These are phyloP conservation scores for Salix exigua DNA, from an alignment of 345 rosid genomes.

Conservation along the genomic window DNA sequence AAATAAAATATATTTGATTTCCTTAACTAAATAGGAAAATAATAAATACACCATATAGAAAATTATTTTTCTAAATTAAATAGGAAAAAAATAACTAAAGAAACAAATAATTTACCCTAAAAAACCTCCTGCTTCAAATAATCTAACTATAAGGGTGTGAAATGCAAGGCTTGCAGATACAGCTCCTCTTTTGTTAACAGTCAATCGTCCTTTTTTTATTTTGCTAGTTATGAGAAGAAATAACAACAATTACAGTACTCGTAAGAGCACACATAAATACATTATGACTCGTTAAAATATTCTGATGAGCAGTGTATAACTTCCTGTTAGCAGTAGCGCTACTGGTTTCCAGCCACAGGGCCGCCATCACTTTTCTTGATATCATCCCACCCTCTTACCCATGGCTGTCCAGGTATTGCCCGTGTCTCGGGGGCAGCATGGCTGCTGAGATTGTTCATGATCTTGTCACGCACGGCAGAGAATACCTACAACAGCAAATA, in stretches of 20 bases:
- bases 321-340: not conserved
- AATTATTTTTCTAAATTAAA: no score
- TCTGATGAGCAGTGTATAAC: not conserved
- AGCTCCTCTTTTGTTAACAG: not conserved
- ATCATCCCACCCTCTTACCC: slow-evolving; percentile 83
- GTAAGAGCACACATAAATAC: not conserved
- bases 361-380: slow-evolving; percentile 47
- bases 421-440: slow-evolving; percentile 56
- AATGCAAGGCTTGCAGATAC: not conserved
- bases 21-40: no score
- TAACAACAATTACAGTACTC: not conserved
- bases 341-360: slow-evolving; percentile 61
- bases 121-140: not conserved
- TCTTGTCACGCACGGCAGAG: slow-evolving; percentile 55
- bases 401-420: slow-evolving; percentile 56
- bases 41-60: no score
- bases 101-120: no score
- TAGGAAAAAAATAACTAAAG: no score
- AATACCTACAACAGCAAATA: slow-evolving; percentile 49
- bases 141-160: not conserved
- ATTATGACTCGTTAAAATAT: not conserved
- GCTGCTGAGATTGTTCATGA: slow-evolving; percentile 57
- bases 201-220: not conserved
- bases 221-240: not conserved
- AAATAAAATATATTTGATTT: no score